Evolutionary conservation across 2,329 filamentous ascomycete genomes (phyloP).

Genomic region (Thielaviopsis ethacetica): DNA sequence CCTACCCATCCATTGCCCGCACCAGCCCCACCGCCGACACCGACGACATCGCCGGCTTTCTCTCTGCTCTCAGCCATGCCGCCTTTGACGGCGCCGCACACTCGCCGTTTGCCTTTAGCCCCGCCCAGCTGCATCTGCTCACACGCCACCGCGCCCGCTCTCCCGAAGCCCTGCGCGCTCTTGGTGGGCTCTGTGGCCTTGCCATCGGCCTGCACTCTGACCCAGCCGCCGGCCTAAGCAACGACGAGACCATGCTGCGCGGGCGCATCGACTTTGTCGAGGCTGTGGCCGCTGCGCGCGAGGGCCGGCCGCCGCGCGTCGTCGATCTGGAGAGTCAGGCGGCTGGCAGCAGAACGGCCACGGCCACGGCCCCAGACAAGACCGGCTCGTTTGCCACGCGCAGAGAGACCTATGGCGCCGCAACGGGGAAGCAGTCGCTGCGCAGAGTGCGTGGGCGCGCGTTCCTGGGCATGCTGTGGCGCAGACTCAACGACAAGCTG

Average conservation of each 20-base stretch:
- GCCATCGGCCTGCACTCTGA: conserved; percentile 34
- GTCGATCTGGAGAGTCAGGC: conserved; percentile 5
- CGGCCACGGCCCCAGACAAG: too few species aligned
- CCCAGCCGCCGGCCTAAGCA: conserved; percentile 28
- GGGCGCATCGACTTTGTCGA: conserved; percentile 32
- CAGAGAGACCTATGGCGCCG: background rate
- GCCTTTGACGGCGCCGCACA: conserved; percentile 4
- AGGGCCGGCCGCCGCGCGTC: conserved; percentile 18
- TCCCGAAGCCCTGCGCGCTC: conserved; percentile 27
- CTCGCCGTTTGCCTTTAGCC: conserved; percentile 37
- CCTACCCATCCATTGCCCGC: background rate
- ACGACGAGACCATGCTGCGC: conserved; percentile 31
- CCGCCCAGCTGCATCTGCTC: conserved; percentile 36
- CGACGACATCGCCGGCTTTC: conserved; percentile 1
- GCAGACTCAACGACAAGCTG: conserved; percentile 70
- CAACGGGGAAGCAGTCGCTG: background rate
- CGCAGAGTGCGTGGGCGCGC: background rate
- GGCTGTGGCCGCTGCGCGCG: conserved; percentile 24
- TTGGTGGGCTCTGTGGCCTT: conserved; percentile 38
- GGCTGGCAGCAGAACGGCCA: background rate
- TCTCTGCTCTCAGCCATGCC: conserved; percentile 3
- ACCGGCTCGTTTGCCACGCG: background rate
- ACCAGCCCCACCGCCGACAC: background rate
- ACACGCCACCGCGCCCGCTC: conserved; percentile 30
- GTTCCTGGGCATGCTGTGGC: conserved; percentile 32